These are phyloP conservation scores for Barnettozyma botsteinii DNA, from an alignment of 805 yeast genomes.

Conservation along the genomic window DNA sequence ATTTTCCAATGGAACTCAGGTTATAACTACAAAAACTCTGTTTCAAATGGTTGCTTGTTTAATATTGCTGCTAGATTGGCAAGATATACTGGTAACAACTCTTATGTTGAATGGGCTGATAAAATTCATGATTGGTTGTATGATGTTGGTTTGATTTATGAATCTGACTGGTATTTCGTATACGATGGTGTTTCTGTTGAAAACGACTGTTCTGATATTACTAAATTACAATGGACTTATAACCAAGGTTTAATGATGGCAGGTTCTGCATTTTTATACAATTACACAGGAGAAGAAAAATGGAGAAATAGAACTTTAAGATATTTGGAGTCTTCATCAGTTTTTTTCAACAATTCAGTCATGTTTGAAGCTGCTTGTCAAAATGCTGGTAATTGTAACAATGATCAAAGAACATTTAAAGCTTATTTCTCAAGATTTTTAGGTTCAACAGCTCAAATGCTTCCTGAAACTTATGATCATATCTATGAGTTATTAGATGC, in stretches of 20 bases:
- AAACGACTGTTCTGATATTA: conserved; percentile 45
- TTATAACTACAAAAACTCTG: conserved; percentile 80
- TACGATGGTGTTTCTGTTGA: conserved; percentile 56
- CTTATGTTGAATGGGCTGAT: conserved; percentile 71
- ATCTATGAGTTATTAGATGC: conserved; percentile 42
- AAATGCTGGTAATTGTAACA: conserved; percentile 49
- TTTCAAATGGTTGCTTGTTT: conserved; percentile 80
- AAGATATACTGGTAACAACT: conserved; percentile 64
- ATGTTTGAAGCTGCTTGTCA: conserved; percentile 75
- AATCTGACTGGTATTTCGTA: conserved; percentile 37
- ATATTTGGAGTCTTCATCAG: conserved; percentile 42
- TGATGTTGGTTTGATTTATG: conserved; percentile 39
- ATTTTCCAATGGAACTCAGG: conserved; percentile 86
- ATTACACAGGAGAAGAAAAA: conserved; percentile 48
- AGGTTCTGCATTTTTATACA: conserved; percentile 65
- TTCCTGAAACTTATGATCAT: conserved; percentile 44
- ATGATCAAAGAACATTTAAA: conserved; percentile 71
- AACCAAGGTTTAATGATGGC: conserved; percentile 65
- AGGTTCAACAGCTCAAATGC: conserved; percentile 56
- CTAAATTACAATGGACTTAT: conserved; percentile 64
- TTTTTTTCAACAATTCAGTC: conserved; percentile 51
- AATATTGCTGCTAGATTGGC: conserved; percentile 79
- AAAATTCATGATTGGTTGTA: conserved; percentile 71
- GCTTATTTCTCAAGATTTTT: conserved; percentile 63
- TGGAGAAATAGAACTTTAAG: conserved; percentile 54